A percentile compares a stretch with the other conserved stretches of the same genome.
phyloP scores from a whole-genome alignment of 2,329 filamentous ascomycete genomes.

The Talaromyces atroroseus region DNA sequence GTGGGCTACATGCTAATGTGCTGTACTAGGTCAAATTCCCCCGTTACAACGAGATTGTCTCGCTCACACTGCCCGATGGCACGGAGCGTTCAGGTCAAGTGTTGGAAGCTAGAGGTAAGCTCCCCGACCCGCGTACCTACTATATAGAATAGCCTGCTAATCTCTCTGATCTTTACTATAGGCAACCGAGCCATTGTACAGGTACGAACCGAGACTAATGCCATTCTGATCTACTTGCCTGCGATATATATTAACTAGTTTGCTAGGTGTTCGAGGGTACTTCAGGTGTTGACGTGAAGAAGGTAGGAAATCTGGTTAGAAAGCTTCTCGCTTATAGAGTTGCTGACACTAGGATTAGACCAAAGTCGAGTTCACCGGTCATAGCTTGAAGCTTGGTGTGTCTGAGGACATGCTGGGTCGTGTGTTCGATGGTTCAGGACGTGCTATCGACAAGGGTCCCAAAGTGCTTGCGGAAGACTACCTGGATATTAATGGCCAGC shows the following conservation, averaged over 20 bases:
- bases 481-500: constrained; percentile 96
- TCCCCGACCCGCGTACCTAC: not conserved
- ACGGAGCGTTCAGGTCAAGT: constrained; percentile 91
- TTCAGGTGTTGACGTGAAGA: constrained; percentile 96
- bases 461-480: constrained; percentile 98
- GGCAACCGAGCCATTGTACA: constrained; percentile 92
- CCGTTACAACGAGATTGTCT: constrained; percentile 95
- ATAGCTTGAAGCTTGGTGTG: constrained; percentile 96
- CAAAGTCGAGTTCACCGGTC: constrained; percentile 92
- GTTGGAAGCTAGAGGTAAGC: constrained; percentile 70
- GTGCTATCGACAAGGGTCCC: constrained; percentile 97
- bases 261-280: constrained; percentile 92
- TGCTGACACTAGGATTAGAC: constrained; percentile 53
- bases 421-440: constrained; percentile 96
- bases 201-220: constrained; percentile 49
- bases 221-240: constrained; percentile 8
- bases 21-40: constrained; percentile 78
- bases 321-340: not conserved
- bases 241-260: constrained; percentile 20
- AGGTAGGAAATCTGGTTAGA: constrained; percentile 50
- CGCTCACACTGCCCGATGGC: constrained; percentile 91
- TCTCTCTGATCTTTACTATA: constrained; percentile 33
- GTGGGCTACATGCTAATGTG: not conserved
- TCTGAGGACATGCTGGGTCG: constrained; percentile 99
- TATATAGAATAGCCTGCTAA: not conserved